Conservation (phyloP, 1,284 basidiomycete genomes). For the Xerocomus nothofagi region DNA sequence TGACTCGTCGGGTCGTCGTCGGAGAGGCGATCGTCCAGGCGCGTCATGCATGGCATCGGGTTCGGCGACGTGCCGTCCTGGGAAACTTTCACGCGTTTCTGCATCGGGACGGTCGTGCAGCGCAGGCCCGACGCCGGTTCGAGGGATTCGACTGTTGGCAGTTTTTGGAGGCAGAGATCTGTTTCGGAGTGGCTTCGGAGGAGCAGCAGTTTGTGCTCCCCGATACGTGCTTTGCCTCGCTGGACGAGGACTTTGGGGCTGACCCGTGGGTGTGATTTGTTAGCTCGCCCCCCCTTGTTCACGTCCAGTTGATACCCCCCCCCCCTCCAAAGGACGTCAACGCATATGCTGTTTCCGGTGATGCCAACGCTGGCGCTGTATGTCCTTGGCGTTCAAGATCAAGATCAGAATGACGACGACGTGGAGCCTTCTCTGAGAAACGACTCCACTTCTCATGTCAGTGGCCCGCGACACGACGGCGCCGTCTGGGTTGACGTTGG, state of each 20-base stretch:
- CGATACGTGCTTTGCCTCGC: slow-evolving; percentile 37
- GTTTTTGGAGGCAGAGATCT: slow-evolving; percentile 36
- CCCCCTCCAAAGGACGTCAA: slow-evolving; percentile 46
- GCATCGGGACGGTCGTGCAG: slow-evolving; percentile 4
- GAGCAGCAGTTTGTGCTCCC: slow-evolving; percentile 39
- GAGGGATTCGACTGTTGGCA: slow-evolving; percentile 30
- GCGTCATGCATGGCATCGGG: slow-evolving; percentile 29
- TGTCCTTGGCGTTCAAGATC: slow-evolving; percentile 37
- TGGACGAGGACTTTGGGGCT: slow-evolving; percentile 35
- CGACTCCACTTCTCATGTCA: background rate
- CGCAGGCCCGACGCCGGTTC: slow-evolving; percentile 12
- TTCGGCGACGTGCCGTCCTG: slow-evolving; percentile 32
- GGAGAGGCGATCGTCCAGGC: slow-evolving; percentile 23
- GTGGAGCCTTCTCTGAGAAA: slow-evolving; percentile 7
- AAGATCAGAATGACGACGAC: background rate
- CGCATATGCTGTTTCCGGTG: slow-evolving; percentile 54
- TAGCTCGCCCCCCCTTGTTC: background rate
- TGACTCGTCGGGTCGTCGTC: slow-evolving; percentile 20
- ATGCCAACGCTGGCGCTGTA: slow-evolving; percentile 52
- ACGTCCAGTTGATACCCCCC: background rate
- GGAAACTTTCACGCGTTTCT: slow-evolving; percentile 32
- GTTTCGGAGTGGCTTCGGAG: slow-evolving; percentile 36
- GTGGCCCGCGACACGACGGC: background rate
- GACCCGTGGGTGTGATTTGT: slow-evolving; percentile 23
- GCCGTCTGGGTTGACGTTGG: slow-evolving; percentile 43